phyloP scores from a whole-genome alignment of 345 rosid genomes.

The Acer yangbiense region DNA sequence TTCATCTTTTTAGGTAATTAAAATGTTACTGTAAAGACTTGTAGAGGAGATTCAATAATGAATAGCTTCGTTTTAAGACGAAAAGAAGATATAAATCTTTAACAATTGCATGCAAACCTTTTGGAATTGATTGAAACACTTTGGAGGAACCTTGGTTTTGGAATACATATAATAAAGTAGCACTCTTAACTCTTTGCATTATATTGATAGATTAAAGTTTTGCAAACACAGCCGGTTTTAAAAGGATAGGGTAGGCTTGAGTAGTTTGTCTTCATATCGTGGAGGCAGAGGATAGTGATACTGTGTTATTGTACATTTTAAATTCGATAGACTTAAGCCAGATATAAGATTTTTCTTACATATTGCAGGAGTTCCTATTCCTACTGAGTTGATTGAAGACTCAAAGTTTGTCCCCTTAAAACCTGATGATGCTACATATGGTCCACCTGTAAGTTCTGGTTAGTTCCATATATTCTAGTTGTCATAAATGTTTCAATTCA shows the following conservation, averaged over 20 bases:
- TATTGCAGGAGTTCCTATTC: slow-evolving; percentile 52
- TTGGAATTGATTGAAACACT: no score
- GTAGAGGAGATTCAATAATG: no score
- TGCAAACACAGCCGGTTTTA: neutral
- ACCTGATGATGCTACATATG: slow-evolving; percentile 65
- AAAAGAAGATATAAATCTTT: no score
- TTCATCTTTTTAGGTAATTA: no score
- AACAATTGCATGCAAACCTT: no score
- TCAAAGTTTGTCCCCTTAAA: slow-evolving; percentile 82
- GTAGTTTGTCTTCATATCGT: neutral
- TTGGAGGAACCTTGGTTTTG: neutral
- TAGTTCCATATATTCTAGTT: slow-evolving; percentile 23
- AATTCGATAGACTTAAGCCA: neutral
- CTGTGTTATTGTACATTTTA: neutral
- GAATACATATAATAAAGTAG: neutral
- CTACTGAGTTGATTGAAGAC: slow-evolving; percentile 57
- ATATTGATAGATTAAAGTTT: no score
- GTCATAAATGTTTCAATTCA: neutral
- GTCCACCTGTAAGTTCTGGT: slow-evolving; percentile 90
- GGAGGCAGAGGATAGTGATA: neutral
- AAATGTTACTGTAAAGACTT: no score
- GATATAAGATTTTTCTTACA: neutral
- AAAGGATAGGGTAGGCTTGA: neutral
- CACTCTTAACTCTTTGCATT: neutral
- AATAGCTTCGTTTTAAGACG: no score